These are phyloP conservation scores for Talaromyces marneffei DNA, from an alignment of 2,329 filamentous ascomycete genomes.

Conservation along the genomic window DNA sequence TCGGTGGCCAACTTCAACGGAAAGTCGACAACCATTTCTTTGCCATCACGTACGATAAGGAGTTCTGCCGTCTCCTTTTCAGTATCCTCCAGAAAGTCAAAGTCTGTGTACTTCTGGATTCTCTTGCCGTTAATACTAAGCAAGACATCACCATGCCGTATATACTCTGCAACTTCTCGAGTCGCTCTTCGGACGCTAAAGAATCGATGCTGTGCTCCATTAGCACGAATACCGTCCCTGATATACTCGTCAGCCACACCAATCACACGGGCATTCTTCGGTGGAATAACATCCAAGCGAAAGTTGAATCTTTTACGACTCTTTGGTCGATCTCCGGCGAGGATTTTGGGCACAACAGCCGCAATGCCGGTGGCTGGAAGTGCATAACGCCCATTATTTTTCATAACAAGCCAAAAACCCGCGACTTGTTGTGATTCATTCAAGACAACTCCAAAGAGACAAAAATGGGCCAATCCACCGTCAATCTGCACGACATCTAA, in stretches of 20 bases:
- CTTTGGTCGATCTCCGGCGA: background rate
- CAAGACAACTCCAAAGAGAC: slow-evolving; percentile 5
- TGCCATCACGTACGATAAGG: slow-evolving; percentile 5
- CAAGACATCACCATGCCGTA: slow-evolving; percentile 7
- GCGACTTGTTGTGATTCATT: slow-evolving; percentile 1
- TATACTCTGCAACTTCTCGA: background rate
- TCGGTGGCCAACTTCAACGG: background rate
- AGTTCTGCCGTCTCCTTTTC: slow-evolving; percentile 1
- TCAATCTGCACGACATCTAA: slow-evolving; percentile 10
- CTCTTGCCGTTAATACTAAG: slow-evolving; percentile 5
- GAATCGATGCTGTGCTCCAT: slow-evolving; percentile 12
- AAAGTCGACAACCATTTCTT: slow-evolving; percentile 4
- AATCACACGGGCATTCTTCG: slow-evolving; percentile 8
- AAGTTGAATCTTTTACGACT: slow-evolving; percentile 5
- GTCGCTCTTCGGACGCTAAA: slow-evolving; percentile 4
- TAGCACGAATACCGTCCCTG: background rate
- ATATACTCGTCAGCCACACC: slow-evolving; percentile 9
- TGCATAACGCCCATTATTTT: background rate
- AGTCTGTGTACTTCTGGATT: background rate
- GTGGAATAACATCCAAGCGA: background rate
- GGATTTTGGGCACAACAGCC: background rate
- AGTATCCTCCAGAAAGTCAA: slow-evolving; percentile 3
- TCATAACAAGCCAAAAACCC: slow-evolving; percentile 6
- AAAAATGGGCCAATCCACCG: background rate
- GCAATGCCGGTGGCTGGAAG: slow-evolving; percentile 7